Evolutionary conservation across 257 asterid species (phyloP).

Genomic region (Eucommia ulmoides): DNA sequence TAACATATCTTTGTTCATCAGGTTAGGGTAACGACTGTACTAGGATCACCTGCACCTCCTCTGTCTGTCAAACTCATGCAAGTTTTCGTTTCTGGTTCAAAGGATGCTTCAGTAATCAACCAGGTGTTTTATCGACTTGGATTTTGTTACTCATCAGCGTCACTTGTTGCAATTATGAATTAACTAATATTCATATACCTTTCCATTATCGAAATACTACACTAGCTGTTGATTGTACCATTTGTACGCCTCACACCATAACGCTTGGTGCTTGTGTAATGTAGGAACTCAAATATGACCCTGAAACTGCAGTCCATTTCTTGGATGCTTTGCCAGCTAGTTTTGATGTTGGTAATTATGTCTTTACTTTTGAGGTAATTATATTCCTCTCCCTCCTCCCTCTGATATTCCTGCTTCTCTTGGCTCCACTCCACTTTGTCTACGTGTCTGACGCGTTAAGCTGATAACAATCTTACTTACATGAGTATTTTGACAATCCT

Average conservation of each 20-base stretch:
- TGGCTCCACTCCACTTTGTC: too few relatives aligned
- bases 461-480: slow-evolving; percentile 3
- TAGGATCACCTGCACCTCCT: slow-evolving; percentile 76
- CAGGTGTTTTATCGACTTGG: slow-evolving; percentile 40
- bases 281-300: slow-evolving; percentile 73
- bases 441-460: slow-evolving; percentile 3
- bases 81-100: slow-evolving; percentile 61
- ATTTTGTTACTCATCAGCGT: slow-evolving; percentile 11
- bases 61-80: slow-evolving; percentile 81
- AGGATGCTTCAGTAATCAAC: slow-evolving; percentile 68
- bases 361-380: slow-evolving; percentile 76
- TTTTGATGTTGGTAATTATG: slow-evolving; percentile 61
- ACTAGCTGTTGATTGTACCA: background rate
- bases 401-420: too few relatives aligned
- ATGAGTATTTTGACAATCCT: slow-evolving; percentile 11
- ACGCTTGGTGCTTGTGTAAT: slow-evolving; percentile 17
- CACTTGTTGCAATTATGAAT: slow-evolving; percentile 4
- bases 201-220: background rate
- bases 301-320: slow-evolving; percentile 44
- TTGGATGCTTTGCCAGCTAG: slow-evolving; percentile 55
- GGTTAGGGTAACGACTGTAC: slow-evolving; percentile 71
- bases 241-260: slow-evolving; percentile 5
- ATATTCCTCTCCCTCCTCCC: slow-evolving; percentile 5
- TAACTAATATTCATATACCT: background rate
- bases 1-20: slow-evolving; percentile 12